Conservation (phyloP, 805 yeast genomes). For the Cyberlindnera petersonii region DNA sequence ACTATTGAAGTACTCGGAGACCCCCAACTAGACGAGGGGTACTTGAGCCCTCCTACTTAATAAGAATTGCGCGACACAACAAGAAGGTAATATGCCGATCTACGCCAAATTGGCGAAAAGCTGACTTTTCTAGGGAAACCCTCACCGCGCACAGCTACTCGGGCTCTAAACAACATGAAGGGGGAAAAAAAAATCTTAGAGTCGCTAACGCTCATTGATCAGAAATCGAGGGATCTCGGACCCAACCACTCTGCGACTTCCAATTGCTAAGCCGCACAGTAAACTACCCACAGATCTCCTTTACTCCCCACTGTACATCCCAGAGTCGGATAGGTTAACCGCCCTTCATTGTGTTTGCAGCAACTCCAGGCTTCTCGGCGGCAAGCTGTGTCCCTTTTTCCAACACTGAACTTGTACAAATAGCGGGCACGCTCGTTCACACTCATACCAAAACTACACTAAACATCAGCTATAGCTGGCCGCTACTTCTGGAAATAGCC, state of each 20-base stretch:
- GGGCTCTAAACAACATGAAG: no score
- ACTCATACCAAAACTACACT: background rate
- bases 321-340: background rate
- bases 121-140: constrained; percentile 1
- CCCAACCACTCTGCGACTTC: background rate
- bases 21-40: no score
- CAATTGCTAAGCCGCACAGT: constrained; percentile 1
- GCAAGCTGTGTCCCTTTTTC: background rate
- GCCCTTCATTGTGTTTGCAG: background rate
- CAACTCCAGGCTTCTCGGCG: background rate
- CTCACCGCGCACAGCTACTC: background rate
- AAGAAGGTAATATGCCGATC: background rate
- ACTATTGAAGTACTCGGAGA: no score
- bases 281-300: background rate
- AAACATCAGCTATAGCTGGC: no score
- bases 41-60: no score
- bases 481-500: no score
- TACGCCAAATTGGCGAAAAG: constrained; percentile 6
- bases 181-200: constrained; percentile 1
- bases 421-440: constrained; percentile 1
- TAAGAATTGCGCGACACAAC: no score
- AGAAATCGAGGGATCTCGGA: background rate
- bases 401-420: background rate
- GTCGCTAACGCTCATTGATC: background rate
- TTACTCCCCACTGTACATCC: background rate